phyloP scores from a whole-genome alignment of 1,139 yeast species.

The Suhomyces guaymorum region DNA sequence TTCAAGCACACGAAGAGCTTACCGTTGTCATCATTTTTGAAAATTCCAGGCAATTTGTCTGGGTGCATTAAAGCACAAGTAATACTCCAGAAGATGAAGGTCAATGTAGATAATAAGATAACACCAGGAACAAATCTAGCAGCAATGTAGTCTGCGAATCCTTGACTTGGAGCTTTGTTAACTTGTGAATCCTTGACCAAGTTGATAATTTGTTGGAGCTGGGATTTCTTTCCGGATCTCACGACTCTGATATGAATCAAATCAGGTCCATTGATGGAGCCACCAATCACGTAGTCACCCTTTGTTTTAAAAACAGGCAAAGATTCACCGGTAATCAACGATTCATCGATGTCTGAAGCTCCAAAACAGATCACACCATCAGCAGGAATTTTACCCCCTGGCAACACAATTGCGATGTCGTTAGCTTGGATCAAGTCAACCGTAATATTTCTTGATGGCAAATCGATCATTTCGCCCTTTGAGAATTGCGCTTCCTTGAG shows the following conservation, averaged over 20 bases:
- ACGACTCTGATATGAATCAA: constrained; percentile 68
- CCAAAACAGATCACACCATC: constrained; percentile 85
- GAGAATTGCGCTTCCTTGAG: constrained; percentile 14
- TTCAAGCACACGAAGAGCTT: constrained; percentile 69
- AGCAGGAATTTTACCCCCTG: constrained; percentile 89
- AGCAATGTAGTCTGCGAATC: constrained; percentile 83
- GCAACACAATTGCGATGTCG: constrained; percentile 75
- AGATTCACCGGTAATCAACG: constrained; percentile 89
- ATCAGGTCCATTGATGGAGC: constrained; percentile 84
- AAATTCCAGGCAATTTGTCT: constrained; percentile 51
- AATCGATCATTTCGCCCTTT: constrained; percentile 15
- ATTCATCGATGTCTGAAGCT: constrained; percentile 80
- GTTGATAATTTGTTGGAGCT: constrained; percentile 80
- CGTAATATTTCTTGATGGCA: constrained; percentile 41
- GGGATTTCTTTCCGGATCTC: constrained; percentile 78
- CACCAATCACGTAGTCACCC: constrained; percentile 78
- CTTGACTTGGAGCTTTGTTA: constrained; percentile 85
- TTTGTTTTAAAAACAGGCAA: constrained; percentile 62
- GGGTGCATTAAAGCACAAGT: constrained; percentile 36
- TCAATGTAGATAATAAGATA: constrained; percentile 56
- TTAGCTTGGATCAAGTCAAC: constrained; percentile 75
- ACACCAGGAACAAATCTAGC: constrained; percentile 84
- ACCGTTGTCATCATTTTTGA: constrained; percentile 55
- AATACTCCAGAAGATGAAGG: constrained; percentile 70
- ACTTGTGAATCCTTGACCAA: constrained; percentile 90